phyloP scores from a whole-genome alignment of 1,284 basidiomycete species.

The Rhodotorula sp. region DNA sequence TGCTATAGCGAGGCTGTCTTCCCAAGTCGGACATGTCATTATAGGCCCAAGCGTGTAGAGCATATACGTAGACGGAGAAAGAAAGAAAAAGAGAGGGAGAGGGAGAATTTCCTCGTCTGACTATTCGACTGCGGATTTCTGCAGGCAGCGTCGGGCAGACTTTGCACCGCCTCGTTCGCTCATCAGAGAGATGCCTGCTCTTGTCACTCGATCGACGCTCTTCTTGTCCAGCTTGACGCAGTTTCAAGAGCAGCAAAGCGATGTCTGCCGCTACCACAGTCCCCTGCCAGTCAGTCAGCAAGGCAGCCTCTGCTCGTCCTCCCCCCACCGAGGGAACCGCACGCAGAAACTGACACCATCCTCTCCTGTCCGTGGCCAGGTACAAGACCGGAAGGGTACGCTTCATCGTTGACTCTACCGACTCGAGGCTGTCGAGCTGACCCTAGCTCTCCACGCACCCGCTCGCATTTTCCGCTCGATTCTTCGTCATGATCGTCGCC shows the following conservation, averaged over 20 bases:
- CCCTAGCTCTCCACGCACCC: not conserved
- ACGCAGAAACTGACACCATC: too few relatives aligned
- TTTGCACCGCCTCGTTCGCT: not conserved
- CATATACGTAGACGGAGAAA: too few relatives aligned
- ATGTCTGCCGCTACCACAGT: slow-evolving; percentile 24
- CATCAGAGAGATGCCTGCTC: not conserved
- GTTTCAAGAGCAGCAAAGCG: not conserved
- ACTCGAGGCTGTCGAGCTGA: not conserved
- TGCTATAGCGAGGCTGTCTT: too few relatives aligned
- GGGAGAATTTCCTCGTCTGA: too few relatives aligned
- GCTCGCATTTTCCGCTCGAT: not conserved
- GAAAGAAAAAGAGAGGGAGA: too few relatives aligned
- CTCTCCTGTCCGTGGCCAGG: slow-evolving; percentile 2
- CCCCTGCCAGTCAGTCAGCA: slow-evolving; percentile 29
- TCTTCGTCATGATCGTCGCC: too few relatives aligned
- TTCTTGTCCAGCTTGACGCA: too few relatives aligned
- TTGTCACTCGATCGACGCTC: too few relatives aligned
- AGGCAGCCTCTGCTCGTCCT: not conserved
- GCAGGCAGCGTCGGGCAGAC: not conserved
- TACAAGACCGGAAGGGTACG: slow-evolving; percentile 40
- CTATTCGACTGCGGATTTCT: too few relatives aligned
- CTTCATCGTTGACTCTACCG: not conserved
- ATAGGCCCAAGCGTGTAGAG: too few relatives aligned
- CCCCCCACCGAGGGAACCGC: too few relatives aligned
- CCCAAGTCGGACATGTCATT: too few relatives aligned